Base-by-base conservation (phyloP, 768 basidiomycete species). In the Porpolomopsis calyptriformis region DNA sequence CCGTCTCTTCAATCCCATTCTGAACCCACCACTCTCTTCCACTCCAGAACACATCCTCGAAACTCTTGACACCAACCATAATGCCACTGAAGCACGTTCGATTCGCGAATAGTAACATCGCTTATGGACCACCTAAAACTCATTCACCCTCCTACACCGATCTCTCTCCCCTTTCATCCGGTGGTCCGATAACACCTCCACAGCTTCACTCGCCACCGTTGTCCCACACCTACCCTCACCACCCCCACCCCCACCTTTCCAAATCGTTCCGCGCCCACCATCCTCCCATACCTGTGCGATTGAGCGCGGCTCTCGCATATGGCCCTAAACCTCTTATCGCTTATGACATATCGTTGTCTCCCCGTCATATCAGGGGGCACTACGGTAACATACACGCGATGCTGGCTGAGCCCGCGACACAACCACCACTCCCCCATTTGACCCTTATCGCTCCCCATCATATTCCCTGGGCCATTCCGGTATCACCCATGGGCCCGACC, bases 401-500 rank as follows among this genome's bases (percentile, higher is more conserved):
- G 7, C 52, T 60, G 31, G 51, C 57, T 11, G 60, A 66, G 35
- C 61, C 63, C 2, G 69, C 65, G 5, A 65, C 65, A 7, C 36
- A 57, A 5, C 70, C 70, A 20, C 60, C 63, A 4, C 43, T 61
- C 2, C 49, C 59, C 14, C 52, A 26, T 31, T 60, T 71, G 57
- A 57, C 53, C 1, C 59, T 71, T 37, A 51, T 47, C 18, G 62
- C 60, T 46, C 52, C 55, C 1, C 49, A n/a, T n/a, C n/a, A 53
- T 7, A 52, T 69, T 6, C 65, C 61, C 25, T 64, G 66, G 66
- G 46, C 49, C 4, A 62, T 70, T 43, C 55, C 52, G 34, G 61
- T 75, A 50, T 27, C 26, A 23, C 26, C 47, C n/a, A 12, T 19
- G 10, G 11, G 14, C 23, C 55, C n/a, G 20, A 26, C 5, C 29